Conservation (phyloP, 768 basidiomycete genomes). For the Phallus indusiatus region DNA sequence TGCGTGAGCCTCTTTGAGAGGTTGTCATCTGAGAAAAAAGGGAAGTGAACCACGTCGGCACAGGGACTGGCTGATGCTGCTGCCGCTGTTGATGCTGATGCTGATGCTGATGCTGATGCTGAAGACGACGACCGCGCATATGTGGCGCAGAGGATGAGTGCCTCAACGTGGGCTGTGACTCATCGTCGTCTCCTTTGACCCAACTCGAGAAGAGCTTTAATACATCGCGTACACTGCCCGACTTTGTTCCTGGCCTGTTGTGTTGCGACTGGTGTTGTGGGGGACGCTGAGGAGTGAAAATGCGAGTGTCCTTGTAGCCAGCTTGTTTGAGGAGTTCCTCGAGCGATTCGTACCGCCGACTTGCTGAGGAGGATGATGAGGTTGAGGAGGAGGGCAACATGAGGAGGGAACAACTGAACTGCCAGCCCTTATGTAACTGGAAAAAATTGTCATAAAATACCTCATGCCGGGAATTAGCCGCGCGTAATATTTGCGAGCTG, state of each 20-base stretch:
- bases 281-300: conserved; percentile 63
- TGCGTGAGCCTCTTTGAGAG: not conserved
- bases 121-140: conserved; percentile 12
- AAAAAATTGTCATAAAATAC: not conserved
- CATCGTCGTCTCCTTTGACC: not conserved
- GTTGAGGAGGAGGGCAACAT: conserved; percentile 5
- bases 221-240: conserved; percentile 42
- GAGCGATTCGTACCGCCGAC: conserved; percentile 74
- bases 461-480: not conserved
- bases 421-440: not conserved
- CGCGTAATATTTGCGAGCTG: too few relatives aligned
- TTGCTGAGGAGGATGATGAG: conserved; percentile 63
- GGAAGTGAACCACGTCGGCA: conserved; percentile 25
- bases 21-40: conserved; percentile 10
- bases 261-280: conserved; percentile 17
- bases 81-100: conserved; percentile 23
- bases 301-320: conserved; percentile 86
- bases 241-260: conserved; percentile 27
- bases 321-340: conserved; percentile 82
- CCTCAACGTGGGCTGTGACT: conserved; percentile 15
- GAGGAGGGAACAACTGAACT: not conserved
- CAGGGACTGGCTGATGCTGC: conserved; percentile 25
- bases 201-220: conserved; percentile 21
- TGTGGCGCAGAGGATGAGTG: conserved; percentile 14
- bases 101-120: conserved; percentile 23